Evolutionary conservation across 768 basidiomycete genomes (phyloP), one percentile per base, ranked within the genome.

Genomic region (Kwoniella heveanensis): DNA sequence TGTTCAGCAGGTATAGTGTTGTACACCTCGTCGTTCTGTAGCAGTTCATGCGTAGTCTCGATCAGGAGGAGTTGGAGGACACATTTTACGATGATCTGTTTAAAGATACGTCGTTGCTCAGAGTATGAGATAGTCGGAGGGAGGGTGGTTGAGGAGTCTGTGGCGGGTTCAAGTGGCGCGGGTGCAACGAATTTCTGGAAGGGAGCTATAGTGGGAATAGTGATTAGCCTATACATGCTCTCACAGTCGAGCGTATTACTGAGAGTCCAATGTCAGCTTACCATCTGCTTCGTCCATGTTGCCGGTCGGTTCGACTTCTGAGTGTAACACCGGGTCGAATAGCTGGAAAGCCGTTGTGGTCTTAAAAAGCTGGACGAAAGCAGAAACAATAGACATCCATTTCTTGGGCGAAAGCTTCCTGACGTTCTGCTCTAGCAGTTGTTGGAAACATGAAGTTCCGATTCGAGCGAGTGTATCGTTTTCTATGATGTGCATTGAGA

Each of bases 51-150:
- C 2, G 94, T 95, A 7, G 91, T 98, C 82, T 99, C 96, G 67
- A 99, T 98, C 37, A 99, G 85, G 57, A 98, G 84, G 22, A 99
- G 82, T 73, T 99, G 96, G 29, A 99, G 85, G 22, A 99, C 96
- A 79, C 96, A 99, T 89, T 98, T 98, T 69, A 97, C 93, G 65
- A 99, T 98, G 81, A 99, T 98, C 79, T 98, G 96, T 77, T 92
- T 90, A 87, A 99, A 99, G 59, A 91, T 86, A 47, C 88, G 86
- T 49, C 91, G 87, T 57, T 93, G 88, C 68, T 90, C 89, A 55
- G 82, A 83, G 48, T 71, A 74, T 19, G 77, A 73, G 44, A 80
- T 48, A 29, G 67, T 60, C 21, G 61, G 51, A 3, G 74, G 57
- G 15, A 73, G 69, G 36, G 70, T 37, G 12, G 82, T 77, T 48